phyloP scores from a whole-genome alignment of 805 yeast species.

The Nakazawaea molendinolei region DNA sequence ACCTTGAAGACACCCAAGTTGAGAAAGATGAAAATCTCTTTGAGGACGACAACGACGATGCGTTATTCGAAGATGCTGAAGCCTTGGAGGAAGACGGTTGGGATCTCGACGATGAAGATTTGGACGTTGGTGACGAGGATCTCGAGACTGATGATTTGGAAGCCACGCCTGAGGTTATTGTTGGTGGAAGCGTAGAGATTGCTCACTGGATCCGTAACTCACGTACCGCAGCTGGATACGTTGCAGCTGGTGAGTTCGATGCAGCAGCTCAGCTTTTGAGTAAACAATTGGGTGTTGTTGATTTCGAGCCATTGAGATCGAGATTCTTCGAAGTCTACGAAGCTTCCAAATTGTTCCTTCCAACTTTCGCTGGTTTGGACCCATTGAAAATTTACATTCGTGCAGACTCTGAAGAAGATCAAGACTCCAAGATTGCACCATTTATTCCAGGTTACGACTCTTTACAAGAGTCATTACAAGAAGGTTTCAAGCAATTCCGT shows the following conservation, averaged over 20 bases:
- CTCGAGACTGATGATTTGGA: slow-evolving; percentile 25
- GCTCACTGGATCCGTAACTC: slow-evolving; percentile 85
- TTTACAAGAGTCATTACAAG: slow-evolving; percentile 53
- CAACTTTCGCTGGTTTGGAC: slow-evolving; percentile 69
- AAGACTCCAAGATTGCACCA: slow-evolving; percentile 48
- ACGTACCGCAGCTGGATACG: slow-evolving; percentile 83
- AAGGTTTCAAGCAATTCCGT: slow-evolving; percentile 79
- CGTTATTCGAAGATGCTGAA: slow-evolving; percentile 35
- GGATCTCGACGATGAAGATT: slow-evolving; percentile 76
- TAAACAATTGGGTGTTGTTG: slow-evolving; percentile 80
- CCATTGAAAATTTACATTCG: slow-evolving; percentile 66
- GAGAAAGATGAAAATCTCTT: slow-evolving; percentile 20
- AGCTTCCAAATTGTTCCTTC: slow-evolving; percentile 67
- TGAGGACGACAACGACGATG: slow-evolving; percentile 29
- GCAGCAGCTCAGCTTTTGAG: slow-evolving; percentile 89
- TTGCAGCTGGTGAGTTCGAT: slow-evolving; percentile 95
- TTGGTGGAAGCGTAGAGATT: slow-evolving; percentile 39
- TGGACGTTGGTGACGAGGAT: slow-evolving; percentile 56
- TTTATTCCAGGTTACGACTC: slow-evolving; percentile 66
- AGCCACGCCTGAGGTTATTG: slow-evolving; percentile 27
- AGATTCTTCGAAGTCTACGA: slow-evolving; percentile 83
- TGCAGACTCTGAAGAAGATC: slow-evolving; percentile 53
- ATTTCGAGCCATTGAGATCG: slow-evolving; percentile 80
- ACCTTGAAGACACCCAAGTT: slow-evolving; percentile 35
- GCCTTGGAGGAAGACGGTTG: slow-evolving; percentile 64